Evolutionary conservation across 2,329 filamentous ascomycete genomes (phyloP).

Genomic region (Cladosporium cucumerinum): DNA sequence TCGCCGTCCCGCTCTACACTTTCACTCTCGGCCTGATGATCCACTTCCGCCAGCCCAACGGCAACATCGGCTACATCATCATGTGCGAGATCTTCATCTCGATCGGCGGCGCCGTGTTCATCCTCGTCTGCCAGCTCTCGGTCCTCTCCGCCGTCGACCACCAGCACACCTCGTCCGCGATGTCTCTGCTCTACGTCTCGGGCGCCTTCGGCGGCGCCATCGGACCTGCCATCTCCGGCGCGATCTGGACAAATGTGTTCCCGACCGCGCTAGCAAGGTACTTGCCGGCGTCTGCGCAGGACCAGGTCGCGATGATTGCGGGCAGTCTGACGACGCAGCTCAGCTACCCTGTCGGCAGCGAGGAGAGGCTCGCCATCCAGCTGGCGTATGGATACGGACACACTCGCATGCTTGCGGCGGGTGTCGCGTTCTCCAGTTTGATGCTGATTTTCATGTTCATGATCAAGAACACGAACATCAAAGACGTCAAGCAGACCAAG

Average conservation of each 20-base stretch:
- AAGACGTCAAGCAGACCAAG: constrained; percentile 35
- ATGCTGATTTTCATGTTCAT: constrained; percentile 31
- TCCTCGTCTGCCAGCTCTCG: constrained; percentile 59
- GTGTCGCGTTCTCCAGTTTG: constrained; percentile 32
- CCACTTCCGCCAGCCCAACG: constrained; percentile 32
- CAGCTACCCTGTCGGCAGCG: constrained; percentile 41
- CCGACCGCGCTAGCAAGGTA: constrained; percentile 20
- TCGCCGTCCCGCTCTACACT: constrained; percentile 36
- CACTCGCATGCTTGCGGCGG: constrained; percentile 40
- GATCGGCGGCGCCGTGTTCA: constrained; percentile 52
- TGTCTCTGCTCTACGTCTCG: constrained; percentile 25
- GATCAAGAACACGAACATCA: constrained; percentile 36
- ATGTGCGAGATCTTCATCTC: constrained; percentile 55
- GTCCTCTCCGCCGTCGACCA: constrained; percentile 51
- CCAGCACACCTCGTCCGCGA: constrained; percentile 26
- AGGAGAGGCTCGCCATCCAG: constrained; percentile 46
- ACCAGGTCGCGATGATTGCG: constrained; percentile 33
- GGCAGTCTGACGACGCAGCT: constrained; percentile 38
- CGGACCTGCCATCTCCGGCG: constrained; percentile 41
- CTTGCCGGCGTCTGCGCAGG: constrained; percentile 28
- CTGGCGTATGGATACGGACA: constrained; percentile 49
- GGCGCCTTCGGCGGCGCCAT: constrained; percentile 48
- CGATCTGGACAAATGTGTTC: constrained; percentile 30
- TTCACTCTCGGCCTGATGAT: constrained; percentile 33
- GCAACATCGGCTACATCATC: constrained; percentile 47